Conservation (phyloP, 169 alveolate genomes). For the Blepharisma undulans region DNA sequence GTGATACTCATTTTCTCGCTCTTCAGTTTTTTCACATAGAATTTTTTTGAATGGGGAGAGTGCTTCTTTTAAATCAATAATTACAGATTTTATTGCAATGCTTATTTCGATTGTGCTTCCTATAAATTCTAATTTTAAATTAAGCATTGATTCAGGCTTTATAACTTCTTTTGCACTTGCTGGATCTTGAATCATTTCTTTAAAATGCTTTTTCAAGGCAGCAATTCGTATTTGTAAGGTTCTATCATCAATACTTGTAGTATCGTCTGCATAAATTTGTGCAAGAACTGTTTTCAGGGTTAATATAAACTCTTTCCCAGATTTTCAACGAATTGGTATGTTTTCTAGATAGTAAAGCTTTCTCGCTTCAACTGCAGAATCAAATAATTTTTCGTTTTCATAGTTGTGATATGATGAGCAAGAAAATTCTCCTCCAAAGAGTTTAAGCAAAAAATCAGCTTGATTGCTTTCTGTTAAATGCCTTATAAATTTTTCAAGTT, state of each 20-base stretch:
- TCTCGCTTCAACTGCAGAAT: background rate
- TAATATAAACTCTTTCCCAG: background rate
- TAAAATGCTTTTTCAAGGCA: background rate
- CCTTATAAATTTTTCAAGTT: background rate
- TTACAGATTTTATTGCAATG: background rate
- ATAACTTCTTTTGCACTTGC: background rate
- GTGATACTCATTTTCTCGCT: too few species aligned
- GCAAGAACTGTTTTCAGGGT: background rate
- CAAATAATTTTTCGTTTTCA: conserved; percentile 18
- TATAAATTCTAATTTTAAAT: background rate
- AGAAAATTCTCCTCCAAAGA: background rate
- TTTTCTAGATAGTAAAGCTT: background rate
- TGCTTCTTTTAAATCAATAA: background rate
- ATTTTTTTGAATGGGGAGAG: background rate
- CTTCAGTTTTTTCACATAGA: too few species aligned
- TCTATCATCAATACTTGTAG: background rate
- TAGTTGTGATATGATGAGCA: background rate
- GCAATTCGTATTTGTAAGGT: background rate
- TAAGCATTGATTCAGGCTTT: background rate
- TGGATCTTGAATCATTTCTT: background rate
- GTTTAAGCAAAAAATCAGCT: background rate
- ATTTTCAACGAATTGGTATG: background rate
- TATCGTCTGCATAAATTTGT: conserved; percentile 7
- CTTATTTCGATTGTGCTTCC: background rate
- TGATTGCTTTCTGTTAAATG: background rate